Base-by-base conservation (phyloP, 1,284 basidiomycete genomes). In the Sporisorium reilianum region DNA sequence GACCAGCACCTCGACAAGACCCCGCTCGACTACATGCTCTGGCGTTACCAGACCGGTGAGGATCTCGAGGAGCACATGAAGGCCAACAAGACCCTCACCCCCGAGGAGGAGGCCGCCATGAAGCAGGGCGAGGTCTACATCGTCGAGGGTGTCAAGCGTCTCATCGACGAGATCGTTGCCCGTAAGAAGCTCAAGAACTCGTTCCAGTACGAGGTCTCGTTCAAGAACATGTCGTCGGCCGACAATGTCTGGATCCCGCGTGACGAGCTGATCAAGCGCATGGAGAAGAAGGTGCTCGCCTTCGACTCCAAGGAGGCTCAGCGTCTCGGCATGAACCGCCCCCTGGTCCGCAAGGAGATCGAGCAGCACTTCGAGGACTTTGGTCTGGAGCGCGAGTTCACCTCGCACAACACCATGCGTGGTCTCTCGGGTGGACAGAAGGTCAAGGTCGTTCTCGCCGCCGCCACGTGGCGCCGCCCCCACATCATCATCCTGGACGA, bases 1-100 rank as follows among this genome's bases (percentile, higher is more conserved):
- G 83, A 84, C 81, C 80, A 84, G 77, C 83, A 84, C 77, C 78
- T 84, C 30, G 83, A 84, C 80, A 84, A 83, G 79, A 84, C 83
- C 12, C 83, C 83, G 3, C 75, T 84, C 48, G 83, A 84, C 76
- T 84, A 84, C 82, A 84, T 84, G 83, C 81, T 84, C 57, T 84
- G 83, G 83, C 83, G 83, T 50, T 84, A 84, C 83, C 83, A 84
- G 81, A 84, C 83, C 44, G 83, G 83, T 75, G 83, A 84, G 76
- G 83, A 84, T 67, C 76, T 84, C 34, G 83, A 84, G 76, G 83
- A 84, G 79, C 77, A 81, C 75, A 73, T 84, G 67, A 84, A 84
- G 78, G 55, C 74, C 52, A 75, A 69, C 55, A 78, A 77, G 46
- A 59, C 74, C 68, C 68, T 84, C 56, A 60, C 76, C 40, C 69